phyloP scores from a whole-genome alignment of 2,329 filamentous ascomycete genomes.

The Zasmidium citrigriseum region DNA sequence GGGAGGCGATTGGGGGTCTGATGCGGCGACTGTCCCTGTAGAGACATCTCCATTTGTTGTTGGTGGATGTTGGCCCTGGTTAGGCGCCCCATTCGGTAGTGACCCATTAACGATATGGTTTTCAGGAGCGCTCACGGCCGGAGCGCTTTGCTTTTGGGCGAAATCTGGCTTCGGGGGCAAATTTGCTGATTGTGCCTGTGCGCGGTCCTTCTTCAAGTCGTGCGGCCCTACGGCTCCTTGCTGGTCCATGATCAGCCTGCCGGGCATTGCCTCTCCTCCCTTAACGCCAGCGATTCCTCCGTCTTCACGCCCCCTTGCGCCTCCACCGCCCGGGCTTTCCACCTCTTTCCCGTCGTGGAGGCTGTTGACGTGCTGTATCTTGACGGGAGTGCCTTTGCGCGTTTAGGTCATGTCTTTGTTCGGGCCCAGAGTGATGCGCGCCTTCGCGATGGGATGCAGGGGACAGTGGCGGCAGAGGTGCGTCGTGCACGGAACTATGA shows the following conservation, averaged over 20 bases:
- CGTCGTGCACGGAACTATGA: neutral
- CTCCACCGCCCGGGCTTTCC: constrained; percentile 20
- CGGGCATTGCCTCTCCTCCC: constrained; percentile 44
- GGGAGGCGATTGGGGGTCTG: constrained; percentile 41
- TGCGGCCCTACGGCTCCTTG: constrained; percentile 41
- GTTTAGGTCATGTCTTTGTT: constrained; percentile 25
- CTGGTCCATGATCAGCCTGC: constrained; percentile 51
- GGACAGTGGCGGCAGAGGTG: neutral
- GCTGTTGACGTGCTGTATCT: constrained; percentile 28
- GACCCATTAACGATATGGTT: constrained; percentile 13
- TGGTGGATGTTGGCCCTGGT: constrained; percentile 8
- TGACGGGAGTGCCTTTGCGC: constrained; percentile 15
- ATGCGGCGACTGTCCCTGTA: neutral
- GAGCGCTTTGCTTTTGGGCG: constrained; percentile 14
- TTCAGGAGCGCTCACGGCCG: constrained; percentile 10
- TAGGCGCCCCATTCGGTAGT: constrained; percentile 16
- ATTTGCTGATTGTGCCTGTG: constrained; percentile 26
- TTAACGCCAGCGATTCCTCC: constrained; percentile 13
- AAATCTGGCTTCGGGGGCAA: constrained; percentile 21
- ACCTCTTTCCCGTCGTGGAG: constrained; percentile 18
- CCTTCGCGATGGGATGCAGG: neutral
- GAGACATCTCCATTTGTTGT: constrained; percentile 20
- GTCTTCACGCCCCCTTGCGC: constrained; percentile 17
- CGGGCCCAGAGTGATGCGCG: neutral
- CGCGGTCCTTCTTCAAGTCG: constrained; percentile 35